These are phyloP conservation scores for Ceratocystis diversiconidia DNA, from an alignment of 2,329 filamentous ascomycete genomes.

Conservation along the genomic window DNA sequence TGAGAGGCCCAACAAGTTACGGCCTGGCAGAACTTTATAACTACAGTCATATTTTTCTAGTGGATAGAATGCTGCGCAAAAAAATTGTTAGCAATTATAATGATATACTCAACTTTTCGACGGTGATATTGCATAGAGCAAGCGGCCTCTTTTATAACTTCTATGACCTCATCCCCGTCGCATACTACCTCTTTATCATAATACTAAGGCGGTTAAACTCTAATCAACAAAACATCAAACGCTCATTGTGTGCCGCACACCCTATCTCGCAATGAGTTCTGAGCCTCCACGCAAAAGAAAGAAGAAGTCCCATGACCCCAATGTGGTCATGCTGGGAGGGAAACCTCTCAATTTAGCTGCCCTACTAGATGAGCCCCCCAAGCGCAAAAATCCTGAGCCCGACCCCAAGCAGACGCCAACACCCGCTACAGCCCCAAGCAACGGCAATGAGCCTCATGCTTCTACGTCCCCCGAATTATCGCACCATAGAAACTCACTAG, in stretches of 20 bases:
- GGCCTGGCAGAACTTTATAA: slow-evolving; percentile 1
- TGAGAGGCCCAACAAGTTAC: neutral
- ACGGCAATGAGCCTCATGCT: neutral
- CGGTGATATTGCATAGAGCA: no score
- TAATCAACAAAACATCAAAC: neutral
- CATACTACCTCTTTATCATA: neutral
- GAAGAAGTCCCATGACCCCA: slow-evolving; percentile 25
- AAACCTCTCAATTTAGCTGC: slow-evolving; percentile 37
- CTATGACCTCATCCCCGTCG: neutral
- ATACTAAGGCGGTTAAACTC: neutral
- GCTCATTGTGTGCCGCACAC: neutral
- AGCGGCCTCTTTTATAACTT: neutral
- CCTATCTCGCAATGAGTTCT: slow-evolving; percentile 5
- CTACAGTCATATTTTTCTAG: slow-evolving; percentile 2
- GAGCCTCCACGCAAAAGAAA: slow-evolving; percentile 27
- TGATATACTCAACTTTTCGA: neutral
- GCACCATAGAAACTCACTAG: neutral
- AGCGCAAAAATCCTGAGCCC: slow-evolving; percentile 17
- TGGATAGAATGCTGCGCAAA: neutral
- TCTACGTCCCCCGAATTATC: neutral
- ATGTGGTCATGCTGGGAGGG: slow-evolving; percentile 33
- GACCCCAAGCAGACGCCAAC: slow-evolving; percentile 26
- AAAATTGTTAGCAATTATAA: neutral
- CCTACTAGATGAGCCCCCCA: slow-evolving; percentile 30
- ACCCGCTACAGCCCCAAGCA: slow-evolving; percentile 20